Conservation (phyloP, 75 land plant genomes). For the Pinus albicaulis region DNA sequence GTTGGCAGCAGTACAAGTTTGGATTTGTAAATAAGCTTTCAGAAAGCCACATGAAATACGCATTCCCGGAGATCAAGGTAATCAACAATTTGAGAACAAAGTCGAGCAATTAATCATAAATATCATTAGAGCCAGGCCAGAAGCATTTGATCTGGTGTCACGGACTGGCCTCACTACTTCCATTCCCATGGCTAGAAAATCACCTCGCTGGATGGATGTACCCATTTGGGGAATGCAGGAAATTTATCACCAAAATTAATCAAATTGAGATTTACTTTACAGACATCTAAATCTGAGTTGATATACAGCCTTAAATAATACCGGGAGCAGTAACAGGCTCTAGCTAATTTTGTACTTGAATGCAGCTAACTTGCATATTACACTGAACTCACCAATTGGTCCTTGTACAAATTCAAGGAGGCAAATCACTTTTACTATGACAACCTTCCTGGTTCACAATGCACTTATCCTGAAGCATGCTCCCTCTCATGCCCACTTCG, state of each 20-base stretch:
- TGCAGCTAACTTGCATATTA: constrained; percentile 6
- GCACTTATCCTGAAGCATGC: not conserved
- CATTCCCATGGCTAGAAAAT: not conserved
- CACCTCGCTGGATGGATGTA: constrained; percentile 1
- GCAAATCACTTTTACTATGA: not conserved
- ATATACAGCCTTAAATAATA: not conserved
- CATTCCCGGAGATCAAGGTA: not conserved
- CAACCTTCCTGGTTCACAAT: not conserved
- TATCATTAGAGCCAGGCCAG: constrained; percentile 9
- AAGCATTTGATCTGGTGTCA: constrained; percentile 4
- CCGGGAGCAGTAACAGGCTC: not conserved
- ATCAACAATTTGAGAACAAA: not conserved
- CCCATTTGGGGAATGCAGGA: constrained; percentile 3
- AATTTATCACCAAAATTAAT: not conserved
- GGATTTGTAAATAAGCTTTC: not conserved
- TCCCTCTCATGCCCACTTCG: constrained; percentile 3
- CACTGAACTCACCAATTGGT: constrained; percentile 3
- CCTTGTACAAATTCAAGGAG: constrained; percentile 5
- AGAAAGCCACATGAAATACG: not conserved
- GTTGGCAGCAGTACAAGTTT: not conserved
- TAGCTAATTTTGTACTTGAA: not conserved
- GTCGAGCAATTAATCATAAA: not conserved
- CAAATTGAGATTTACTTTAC: constrained; percentile 5
- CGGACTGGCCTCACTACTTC: constrained; percentile 1
- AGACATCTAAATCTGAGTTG: constrained; percentile 3